Conservation (phyloP, 2,329 filamentous ascomycete genomes). For the Endoconidiophora laricicola region DNA sequence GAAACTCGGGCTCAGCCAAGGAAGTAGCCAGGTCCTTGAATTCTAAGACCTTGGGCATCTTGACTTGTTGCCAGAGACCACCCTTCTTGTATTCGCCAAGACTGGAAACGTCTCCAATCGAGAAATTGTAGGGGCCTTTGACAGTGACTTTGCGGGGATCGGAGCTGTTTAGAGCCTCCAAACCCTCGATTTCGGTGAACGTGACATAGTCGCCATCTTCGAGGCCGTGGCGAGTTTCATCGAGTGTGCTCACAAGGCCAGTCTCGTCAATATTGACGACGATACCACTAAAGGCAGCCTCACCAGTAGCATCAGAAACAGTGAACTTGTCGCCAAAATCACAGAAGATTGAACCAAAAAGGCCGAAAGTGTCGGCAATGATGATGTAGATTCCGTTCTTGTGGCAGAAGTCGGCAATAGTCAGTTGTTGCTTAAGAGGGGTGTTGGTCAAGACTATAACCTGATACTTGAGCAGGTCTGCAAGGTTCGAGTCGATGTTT, state of each 20-base stretch:
- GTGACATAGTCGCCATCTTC: constrained; percentile 95
- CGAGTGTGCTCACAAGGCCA: constrained; percentile 78
- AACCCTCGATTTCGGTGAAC: constrained; percentile 81
- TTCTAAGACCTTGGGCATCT: constrained; percentile 88
- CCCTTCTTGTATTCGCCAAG: constrained; percentile 77
- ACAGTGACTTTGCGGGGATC: constrained; percentile 83
- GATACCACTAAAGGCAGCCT: constrained; percentile 75
- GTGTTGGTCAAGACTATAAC: constrained; percentile 81
- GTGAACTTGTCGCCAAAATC: constrained; percentile 94
- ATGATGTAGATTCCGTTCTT: constrained; percentile 83
- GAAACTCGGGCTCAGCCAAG: constrained; percentile 70
- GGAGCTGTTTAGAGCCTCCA: constrained; percentile 71
- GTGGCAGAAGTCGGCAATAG: constrained; percentile 86
- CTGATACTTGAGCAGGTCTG: constrained; percentile 78
- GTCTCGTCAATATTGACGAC: constrained; percentile 79
- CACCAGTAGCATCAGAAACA: constrained; percentile 75
- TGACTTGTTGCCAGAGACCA: constrained; percentile 86
- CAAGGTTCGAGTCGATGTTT: constrained; percentile 59
- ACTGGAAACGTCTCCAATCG: constrained; percentile 79
- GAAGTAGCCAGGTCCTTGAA: constrained; percentile 70
- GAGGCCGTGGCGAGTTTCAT: constrained; percentile 86
- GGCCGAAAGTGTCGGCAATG: constrained; percentile 73
- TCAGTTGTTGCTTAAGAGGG: constrained; percentile 61
- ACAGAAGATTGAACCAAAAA: constrained; percentile 92
- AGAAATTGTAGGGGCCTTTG: constrained; percentile 94